These are phyloP conservation scores for Sarocladium strictum DNA, from an alignment of 2,329 filamentous ascomycete species.

Conservation along the genomic window DNA sequence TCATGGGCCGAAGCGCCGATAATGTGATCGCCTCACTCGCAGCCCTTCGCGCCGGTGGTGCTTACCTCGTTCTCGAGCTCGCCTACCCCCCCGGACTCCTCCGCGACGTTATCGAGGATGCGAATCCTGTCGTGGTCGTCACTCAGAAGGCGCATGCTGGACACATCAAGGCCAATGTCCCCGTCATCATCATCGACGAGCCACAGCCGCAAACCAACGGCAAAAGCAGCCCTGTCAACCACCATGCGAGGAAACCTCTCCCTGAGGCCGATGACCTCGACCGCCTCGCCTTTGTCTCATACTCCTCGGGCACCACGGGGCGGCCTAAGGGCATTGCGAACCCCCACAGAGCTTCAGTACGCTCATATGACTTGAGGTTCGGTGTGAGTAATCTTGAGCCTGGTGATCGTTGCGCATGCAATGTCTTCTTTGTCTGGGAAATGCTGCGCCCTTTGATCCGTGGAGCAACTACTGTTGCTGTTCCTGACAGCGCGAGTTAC, in stretches of 20 bases:
- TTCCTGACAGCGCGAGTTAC: slow-evolving; percentile 72
- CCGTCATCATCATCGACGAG: slow-evolving; percentile 58
- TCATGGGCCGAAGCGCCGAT: slow-evolving; percentile 69
- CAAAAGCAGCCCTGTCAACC: slow-evolving; percentile 19
- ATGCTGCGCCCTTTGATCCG: slow-evolving; percentile 70
- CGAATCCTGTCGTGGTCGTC: slow-evolving; percentile 63
- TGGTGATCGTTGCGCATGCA: slow-evolving; percentile 77
- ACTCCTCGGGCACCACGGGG: slow-evolving; percentile 72
- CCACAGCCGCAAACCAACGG: slow-evolving; percentile 23
- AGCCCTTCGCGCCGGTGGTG: slow-evolving; percentile 70
- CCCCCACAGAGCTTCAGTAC: slow-evolving; percentile 66
- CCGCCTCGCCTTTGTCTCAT: slow-evolving; percentile 71
- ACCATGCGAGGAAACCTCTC: slow-evolving; percentile 40
- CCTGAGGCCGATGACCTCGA: slow-evolving; percentile 65
- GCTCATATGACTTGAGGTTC: slow-evolving; percentile 70
- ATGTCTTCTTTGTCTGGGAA: slow-evolving; percentile 85
- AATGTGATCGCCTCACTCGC: slow-evolving; percentile 76
- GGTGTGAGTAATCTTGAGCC: slow-evolving; percentile 60
- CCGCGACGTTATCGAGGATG: slow-evolving; percentile 72
- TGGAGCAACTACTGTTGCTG: slow-evolving; percentile 68
- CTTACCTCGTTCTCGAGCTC: slow-evolving; percentile 73
- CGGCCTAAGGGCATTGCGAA: slow-evolving; percentile 80
- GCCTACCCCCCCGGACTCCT: slow-evolving; percentile 71
- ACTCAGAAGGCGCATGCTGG: slow-evolving; percentile 59
- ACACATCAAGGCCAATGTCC: slow-evolving; percentile 58